These are phyloP conservation scores for Saccharum hybrid DNA, from an alignment of 202 grass and related monocot genomes.

Conservation along the genomic window DNA sequence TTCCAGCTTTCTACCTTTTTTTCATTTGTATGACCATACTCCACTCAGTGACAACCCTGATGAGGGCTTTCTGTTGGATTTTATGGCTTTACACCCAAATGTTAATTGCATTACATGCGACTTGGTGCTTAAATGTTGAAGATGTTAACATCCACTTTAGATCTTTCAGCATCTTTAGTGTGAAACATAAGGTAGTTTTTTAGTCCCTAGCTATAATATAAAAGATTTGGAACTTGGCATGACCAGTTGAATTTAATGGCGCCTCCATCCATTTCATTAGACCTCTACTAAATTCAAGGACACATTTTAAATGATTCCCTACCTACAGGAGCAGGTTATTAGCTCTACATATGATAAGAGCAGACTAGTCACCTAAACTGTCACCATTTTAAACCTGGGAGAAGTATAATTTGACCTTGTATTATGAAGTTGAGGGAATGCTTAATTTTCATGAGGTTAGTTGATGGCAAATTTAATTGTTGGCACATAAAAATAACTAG, in stretches of 20 bases:
- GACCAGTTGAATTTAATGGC: slow-evolving; percentile 9
- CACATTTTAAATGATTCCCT: neutral
- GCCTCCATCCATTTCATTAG: slow-evolving; percentile 8
- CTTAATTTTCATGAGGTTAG: no score
- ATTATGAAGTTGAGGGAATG: neutral
- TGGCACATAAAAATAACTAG: neutral
- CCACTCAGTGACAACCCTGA: neutral
- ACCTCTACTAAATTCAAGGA: neutral
- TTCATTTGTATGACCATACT: neutral
- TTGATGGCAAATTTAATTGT: neutral
- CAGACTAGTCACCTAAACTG: neutral
- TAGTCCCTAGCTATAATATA: neutral
- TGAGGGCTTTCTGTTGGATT: slow-evolving; percentile 4
- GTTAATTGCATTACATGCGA: neutral
- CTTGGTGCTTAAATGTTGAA: neutral
- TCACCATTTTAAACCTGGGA: neutral
- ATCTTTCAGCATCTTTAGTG: neutral
- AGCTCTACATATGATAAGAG: neutral
- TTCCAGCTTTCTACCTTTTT: neutral
- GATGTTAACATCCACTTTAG: neutral
- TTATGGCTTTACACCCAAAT: neutral
- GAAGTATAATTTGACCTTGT: neutral
- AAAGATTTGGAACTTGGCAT: neutral
- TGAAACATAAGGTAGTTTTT: slow-evolving; percentile 1
- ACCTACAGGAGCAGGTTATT: neutral